Conservation (phyloP, 352 stramenopile genomes). For the Pythium folliculosum region DNA sequence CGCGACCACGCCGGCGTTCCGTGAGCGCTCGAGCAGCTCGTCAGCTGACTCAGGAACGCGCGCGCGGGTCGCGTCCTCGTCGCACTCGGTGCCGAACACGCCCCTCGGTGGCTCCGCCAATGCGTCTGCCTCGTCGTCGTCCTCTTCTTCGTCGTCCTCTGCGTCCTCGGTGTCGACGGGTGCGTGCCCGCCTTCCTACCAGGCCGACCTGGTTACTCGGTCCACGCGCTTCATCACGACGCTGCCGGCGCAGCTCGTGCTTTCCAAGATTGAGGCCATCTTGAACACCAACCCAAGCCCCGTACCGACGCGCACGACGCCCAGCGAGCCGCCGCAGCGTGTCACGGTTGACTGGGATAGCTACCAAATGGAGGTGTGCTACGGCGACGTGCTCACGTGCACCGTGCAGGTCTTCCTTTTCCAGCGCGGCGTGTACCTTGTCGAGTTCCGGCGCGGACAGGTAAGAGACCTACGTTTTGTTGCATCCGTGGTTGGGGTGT, state of each 20-base stretch:
- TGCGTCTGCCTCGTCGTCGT: background rate
- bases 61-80: conserved; percentile 1
- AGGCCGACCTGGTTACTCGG: conserved; percentile 57
- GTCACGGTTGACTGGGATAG: conserved; percentile 72
- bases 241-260: conserved; percentile 59
- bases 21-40: background rate
- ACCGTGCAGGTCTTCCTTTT: conserved; percentile 84
- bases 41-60: background rate
- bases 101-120: background rate
- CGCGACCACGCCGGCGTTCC: conserved; percentile 14
- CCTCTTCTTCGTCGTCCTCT: background rate
- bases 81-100: conserved; percentile 28
- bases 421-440: conserved; percentile 76
- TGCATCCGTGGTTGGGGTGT: background rate
- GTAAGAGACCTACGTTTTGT: conserved; percentile 26
- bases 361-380: conserved; percentile 73
- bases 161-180: background rate
- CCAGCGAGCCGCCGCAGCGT: conserved; percentile 37
- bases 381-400: conserved; percentile 62
- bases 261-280: conserved; percentile 67
- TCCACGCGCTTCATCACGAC: conserved; percentile 77
- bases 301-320: conserved; percentile 30
- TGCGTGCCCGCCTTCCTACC: conserved; percentile 46
- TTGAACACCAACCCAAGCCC: conserved; percentile 44
- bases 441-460: conserved; percentile 78